These are phyloP conservation scores for Torulaspora maleeae DNA, from an alignment of 805 yeast genomes.

Conservation along the genomic window DNA sequence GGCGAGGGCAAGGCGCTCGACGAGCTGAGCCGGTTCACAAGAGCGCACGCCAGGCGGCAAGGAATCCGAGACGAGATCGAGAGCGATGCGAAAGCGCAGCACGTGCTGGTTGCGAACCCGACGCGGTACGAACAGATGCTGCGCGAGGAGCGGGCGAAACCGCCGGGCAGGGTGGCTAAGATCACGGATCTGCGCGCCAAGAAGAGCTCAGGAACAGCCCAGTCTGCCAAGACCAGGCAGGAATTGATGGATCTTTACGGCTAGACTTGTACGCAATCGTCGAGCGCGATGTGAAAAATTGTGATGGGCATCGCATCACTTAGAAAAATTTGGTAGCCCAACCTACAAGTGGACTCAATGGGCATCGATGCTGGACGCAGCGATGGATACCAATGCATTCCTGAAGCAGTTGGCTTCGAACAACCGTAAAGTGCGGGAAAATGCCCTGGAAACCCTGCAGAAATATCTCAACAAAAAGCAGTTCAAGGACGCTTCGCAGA, in stretches of 20 bases:
- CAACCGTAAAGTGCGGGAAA: constrained; percentile 63
- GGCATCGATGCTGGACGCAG: neutral
- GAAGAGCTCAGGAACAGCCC: constrained; percentile 23
- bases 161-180: neutral
- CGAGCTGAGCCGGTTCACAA: constrained; percentile 46
- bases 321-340: neutral
- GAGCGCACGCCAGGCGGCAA: constrained; percentile 38
- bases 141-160: constrained; percentile 6
- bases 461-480: constrained; percentile 48
- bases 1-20: constrained; percentile 57
- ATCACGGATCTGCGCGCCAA: constrained; percentile 15
- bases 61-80: constrained; percentile 30
- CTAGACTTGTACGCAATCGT: constrained; percentile 6
- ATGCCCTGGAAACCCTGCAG: constrained; percentile 62
- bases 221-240: constrained; percentile 16
- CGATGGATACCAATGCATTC: constrained; percentile 45
- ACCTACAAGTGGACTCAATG: too few species aligned
- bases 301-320: constrained; percentile 4
- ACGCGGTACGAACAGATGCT: constrained; percentile 31
- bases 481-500: constrained; percentile 39
- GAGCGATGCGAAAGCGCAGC: constrained; percentile 25
- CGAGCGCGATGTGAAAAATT: constrained; percentile 7
- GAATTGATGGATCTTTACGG: constrained; percentile 24
- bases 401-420: constrained; percentile 83
- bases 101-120: constrained; percentile 36